phyloP scores from a whole-genome alignment of 148 eudicot genomes.

The Rhododendron williamsianum region DNA sequence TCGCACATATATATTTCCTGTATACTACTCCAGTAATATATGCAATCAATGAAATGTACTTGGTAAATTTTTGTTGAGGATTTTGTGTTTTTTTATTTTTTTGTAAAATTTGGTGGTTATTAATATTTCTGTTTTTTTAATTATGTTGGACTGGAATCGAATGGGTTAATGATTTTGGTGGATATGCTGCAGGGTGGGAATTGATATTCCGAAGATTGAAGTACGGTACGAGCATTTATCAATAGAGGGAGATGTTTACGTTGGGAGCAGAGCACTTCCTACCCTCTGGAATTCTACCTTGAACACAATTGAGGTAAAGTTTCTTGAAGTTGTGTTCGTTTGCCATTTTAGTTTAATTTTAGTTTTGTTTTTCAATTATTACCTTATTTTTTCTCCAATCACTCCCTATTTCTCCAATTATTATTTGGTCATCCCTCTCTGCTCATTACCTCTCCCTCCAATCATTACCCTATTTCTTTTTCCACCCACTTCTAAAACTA shows the following conservation, averaged over 20 bases:
- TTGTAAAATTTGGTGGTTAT: not conserved
- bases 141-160: not conserved
- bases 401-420: no score
- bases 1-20: no score
- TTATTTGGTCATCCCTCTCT: no score
- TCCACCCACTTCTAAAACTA: no score
- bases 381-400: no score
- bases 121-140: no score
- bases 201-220: slow-evolving; percentile 30
- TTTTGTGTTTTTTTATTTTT: not conserved
- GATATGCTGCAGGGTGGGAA: slow-evolving; percentile 27
- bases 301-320: slow-evolving; percentile 29
- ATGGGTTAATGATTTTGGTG: not conserved
- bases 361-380: no score
- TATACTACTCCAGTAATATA: no score
- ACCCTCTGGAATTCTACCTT: slow-evolving; percentile 34
- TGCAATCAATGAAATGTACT: no score
- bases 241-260: slow-evolving; percentile 34
- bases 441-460: no score
- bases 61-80: not conserved
- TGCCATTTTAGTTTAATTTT: no score
- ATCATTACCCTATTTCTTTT: no score
- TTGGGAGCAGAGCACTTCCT: slow-evolving; percentile 44
- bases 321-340: not conserved
- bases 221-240: slow-evolving; percentile 35